Evolutionary conservation across 352 stramenopile species (phyloP).

Genomic region (Pythium plurisporium): DNA sequence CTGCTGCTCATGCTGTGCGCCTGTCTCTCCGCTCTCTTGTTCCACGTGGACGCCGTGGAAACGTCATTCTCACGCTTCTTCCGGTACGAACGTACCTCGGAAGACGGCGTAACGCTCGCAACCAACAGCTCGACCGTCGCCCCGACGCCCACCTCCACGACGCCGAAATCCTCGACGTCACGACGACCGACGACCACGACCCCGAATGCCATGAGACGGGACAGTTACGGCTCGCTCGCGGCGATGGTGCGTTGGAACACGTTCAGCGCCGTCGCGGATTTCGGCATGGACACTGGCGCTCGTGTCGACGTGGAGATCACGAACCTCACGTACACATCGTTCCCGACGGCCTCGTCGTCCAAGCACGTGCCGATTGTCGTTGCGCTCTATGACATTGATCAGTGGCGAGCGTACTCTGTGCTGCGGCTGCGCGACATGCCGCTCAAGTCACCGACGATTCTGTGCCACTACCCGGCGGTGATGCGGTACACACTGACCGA

Average conservation of each 20-base stretch:
- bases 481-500: slow-evolving; percentile 43
- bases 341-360: slow-evolving; percentile 6
- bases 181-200: neutral
- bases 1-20: too few species aligned
- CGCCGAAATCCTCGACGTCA: neutral
- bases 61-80: slow-evolving; percentile 17
- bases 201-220: neutral
- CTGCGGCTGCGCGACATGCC: slow-evolving; percentile 56
- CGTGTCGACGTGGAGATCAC: slow-evolving; percentile 41
- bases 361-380: slow-evolving; percentile 43
- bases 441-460: slow-evolving; percentile 42
- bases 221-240: slow-evolving; percentile 9
- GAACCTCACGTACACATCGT: slow-evolving; percentile 22
- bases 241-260: slow-evolving; percentile 58
- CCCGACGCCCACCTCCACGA: neutral
- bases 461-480: slow-evolving; percentile 55
- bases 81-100: slow-evolving; percentile 12
- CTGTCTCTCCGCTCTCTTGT: neutral
- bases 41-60: slow-evolving; percentile 4
- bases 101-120: neutral
- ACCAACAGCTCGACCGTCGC: neutral
- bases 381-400: slow-evolving; percentile 52
- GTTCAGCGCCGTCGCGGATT: slow-evolving; percentile 41
- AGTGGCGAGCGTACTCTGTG: slow-evolving; percentile 59
- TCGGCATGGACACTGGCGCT: slow-evolving; percentile 49